Evolutionary conservation across 2,329 filamentous ascomycete genomes (phyloP).

Genomic region (Botryotinia globosa): DNA sequence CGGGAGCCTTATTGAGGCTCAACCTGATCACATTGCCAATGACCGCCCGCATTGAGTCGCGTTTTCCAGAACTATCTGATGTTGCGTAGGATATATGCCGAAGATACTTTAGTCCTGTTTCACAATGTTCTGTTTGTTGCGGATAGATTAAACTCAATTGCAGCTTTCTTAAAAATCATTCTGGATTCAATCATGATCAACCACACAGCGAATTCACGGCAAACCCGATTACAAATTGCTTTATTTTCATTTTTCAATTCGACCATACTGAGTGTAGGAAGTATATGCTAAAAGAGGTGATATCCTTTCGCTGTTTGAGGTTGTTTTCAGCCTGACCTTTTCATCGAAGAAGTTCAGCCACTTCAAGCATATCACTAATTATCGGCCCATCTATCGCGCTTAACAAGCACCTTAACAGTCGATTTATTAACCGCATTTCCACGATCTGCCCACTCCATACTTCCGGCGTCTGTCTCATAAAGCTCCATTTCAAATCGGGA

Average conservation of each 20-base stretch:
- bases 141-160: not conserved
- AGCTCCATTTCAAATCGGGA: constrained; percentile 3
- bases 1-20: not conserved
- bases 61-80: not conserved
- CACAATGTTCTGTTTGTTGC: not conserved
- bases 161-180: too few relatives aligned
- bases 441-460: constrained; percentile 4
- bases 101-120: not conserved
- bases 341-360: not conserved
- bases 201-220: not conserved
- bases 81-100: not conserved
- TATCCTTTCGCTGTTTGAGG: not conserved
- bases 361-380: not conserved
- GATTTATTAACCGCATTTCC: not conserved
- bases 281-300: not conserved
- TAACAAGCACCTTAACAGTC: not conserved
- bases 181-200: too few relatives aligned
- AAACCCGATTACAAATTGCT: not conserved
- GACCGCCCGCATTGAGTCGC: not conserved
- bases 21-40: not conserved
- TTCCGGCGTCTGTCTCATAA: not conserved
- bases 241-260: not conserved
- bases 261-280: not conserved
- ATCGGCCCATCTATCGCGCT: constrained; percentile 3
- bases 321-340: not conserved